Evolutionary conservation across 345 rosid genomes (phyloP).

Genomic region (Syzygium grande): DNA sequence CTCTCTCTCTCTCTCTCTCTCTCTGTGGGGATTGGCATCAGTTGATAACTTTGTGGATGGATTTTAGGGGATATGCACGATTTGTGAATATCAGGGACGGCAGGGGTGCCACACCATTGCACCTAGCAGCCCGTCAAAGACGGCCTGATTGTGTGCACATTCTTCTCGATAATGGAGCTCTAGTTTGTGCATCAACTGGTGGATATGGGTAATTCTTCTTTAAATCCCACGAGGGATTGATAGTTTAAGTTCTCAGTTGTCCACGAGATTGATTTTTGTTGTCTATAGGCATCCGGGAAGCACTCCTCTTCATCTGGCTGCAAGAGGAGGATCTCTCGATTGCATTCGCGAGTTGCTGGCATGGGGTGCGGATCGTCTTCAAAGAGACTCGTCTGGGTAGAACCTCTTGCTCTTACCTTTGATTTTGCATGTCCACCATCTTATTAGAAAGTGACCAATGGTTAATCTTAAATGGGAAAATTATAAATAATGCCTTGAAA

Average conservation of each 20-base stretch:
- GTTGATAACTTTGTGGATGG: neutral
- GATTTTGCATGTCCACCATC: neutral
- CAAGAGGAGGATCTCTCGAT: slow-evolving; percentile 94
- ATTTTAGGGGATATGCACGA: slow-evolving; percentile 78
- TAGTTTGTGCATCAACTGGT: slow-evolving; percentile 91
- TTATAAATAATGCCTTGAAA: neutral
- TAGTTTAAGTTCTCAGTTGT: neutral
- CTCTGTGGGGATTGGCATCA: neutral
- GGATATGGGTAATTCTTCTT: slow-evolving; percentile 67
- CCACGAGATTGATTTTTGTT: slow-evolving; percentile 8
- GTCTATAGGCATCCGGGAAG: slow-evolving; percentile 71
- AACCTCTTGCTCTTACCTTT: neutral
- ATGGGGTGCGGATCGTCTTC: slow-evolving; percentile 97
- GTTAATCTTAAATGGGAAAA: neutral
- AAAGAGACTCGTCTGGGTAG: slow-evolving; percentile 93
- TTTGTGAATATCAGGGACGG: slow-evolving; percentile 94
- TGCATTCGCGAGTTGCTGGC: slow-evolving; percentile 86
- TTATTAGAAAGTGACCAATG: neutral
- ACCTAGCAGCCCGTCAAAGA: slow-evolving; percentile 87
- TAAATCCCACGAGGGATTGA: neutral
- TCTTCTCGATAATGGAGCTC: slow-evolving; percentile 77
- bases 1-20: neutral
- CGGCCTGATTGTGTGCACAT: slow-evolving; percentile 83
- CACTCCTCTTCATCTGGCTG: slow-evolving; percentile 98
- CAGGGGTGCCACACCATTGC: slow-evolving; percentile 91